Conservation (phyloP, 2,329 filamentous ascomycete species). For the Rutstroemia sydowiana region DNA sequence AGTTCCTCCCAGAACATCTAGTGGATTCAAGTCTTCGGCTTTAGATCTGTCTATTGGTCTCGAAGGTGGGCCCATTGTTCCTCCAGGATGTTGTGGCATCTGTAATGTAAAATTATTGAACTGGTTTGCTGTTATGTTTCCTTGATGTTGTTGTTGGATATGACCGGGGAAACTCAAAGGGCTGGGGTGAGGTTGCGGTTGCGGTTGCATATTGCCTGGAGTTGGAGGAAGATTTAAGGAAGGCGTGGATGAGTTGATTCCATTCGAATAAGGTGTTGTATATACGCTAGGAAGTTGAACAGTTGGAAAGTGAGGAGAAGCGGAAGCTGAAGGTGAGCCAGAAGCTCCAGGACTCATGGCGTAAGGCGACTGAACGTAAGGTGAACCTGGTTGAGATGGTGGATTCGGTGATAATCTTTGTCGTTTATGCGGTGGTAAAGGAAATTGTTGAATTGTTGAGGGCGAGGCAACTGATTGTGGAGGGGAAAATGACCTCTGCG, state of each 20-base stretch:
- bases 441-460: slow-evolving; percentile 49
- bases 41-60: slow-evolving; percentile 48
- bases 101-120: slow-evolving; percentile 23
- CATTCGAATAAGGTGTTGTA: slow-evolving; percentile 30
- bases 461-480: slow-evolving; percentile 48
- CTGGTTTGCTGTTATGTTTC: slow-evolving; percentile 1
- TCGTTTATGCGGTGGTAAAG: slow-evolving; percentile 65
- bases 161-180: slow-evolving; percentile 20
- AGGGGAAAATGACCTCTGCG: slow-evolving; percentile 53
- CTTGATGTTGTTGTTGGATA: slow-evolving; percentile 10
- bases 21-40: slow-evolving; percentile 65
- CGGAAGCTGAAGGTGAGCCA: slow-evolving; percentile 17
- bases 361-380: slow-evolving; percentile 48
- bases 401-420: slow-evolving; percentile 63
- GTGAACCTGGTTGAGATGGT: slow-evolving; percentile 58
- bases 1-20: slow-evolving; percentile 75
- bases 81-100: slow-evolving; percentile 33
- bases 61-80: slow-evolving; percentile 51
- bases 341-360: slow-evolving; percentile 38
- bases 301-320: slow-evolving; percentile 28
- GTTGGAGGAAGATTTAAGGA: slow-evolving; percentile 17
- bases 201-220: slow-evolving; percentile 28
- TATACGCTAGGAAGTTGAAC: slow-evolving; percentile 28
- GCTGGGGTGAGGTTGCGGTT: slow-evolving; percentile 20
- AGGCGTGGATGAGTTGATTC: slow-evolving; percentile 19